These are phyloP conservation scores for Cladosporium sp. DNA, from an alignment of 2,329 filamentous ascomycete genomes.

Conservation along the genomic window DNA sequence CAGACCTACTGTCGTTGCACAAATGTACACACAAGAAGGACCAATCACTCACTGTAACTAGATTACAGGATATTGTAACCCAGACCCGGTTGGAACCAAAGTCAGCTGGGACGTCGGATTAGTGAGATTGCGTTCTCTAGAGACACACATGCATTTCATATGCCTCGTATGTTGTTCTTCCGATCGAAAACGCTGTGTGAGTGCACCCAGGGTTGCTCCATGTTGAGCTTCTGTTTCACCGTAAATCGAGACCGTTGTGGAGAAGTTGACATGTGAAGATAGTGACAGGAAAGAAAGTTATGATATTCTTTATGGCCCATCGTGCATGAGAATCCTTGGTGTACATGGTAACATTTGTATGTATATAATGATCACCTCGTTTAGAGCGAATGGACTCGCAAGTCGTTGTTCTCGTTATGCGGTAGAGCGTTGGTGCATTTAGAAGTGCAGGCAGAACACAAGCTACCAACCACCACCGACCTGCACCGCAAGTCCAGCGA, in stretches of 20 bases:
- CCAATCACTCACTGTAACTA: background rate
- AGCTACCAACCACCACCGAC: constrained; percentile 87
- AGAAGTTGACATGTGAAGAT: background rate
- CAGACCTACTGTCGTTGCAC: background rate
- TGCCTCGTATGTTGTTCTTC: background rate
- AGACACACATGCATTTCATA: no score
- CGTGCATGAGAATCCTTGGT: background rate
- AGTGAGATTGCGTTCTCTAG: background rate
- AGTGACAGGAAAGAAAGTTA: background rate
- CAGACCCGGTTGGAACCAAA: background rate
- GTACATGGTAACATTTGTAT: background rate
- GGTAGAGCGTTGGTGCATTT: background rate
- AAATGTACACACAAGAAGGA: no score
- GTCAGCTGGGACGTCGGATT: no score
- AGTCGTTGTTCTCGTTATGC: background rate
- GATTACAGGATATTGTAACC: background rate
- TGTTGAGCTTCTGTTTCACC: background rate
- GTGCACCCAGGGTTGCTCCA: background rate
- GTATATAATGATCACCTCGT: background rate
- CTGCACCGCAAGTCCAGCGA: constrained; percentile 85
- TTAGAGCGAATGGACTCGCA: background rate
- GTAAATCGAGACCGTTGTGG: background rate
- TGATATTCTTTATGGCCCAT: background rate
- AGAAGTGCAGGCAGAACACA: background rate
- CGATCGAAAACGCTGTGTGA: background rate